Percentiles rank a stretch among this genome's conserved stretches.
Conservation (phyloP, 495 filamentous ascomycete species). For the Xylaria venustula region DNA sequence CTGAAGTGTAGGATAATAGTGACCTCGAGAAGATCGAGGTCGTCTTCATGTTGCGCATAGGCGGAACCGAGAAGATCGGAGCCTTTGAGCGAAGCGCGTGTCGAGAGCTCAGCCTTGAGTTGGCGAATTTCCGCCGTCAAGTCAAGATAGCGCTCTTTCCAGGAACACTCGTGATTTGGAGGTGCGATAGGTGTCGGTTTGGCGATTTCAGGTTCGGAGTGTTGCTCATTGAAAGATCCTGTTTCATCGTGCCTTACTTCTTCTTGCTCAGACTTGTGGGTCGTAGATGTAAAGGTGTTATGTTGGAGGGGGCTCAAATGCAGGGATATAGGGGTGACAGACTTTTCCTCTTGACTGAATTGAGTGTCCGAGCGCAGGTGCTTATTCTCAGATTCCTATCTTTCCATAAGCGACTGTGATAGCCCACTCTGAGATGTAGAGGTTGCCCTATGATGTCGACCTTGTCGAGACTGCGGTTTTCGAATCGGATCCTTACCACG, state of each 20-base stretch:
- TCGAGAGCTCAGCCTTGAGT: constrained; percentile 26
- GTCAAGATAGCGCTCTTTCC: constrained; percentile 30
- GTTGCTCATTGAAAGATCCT: neutral
- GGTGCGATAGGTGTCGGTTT: constrained; percentile 21
- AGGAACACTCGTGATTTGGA: constrained; percentile 33
- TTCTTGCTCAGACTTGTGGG: neutral
- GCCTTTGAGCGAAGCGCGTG: constrained; percentile 14
- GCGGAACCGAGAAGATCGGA: constrained; percentile 9
- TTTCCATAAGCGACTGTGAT: neutral
- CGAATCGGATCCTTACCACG: neutral
- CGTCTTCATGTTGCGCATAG: constrained; percentile 18
- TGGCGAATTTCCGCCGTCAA: constrained; percentile 29
- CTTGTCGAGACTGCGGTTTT: neutral
- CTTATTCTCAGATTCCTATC: neutral
- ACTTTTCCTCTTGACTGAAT: neutral
- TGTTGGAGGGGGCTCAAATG: neutral
- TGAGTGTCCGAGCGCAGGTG: neutral
- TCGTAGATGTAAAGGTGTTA: neutral
- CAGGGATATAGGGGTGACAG: neutral
- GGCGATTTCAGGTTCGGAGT: constrained; percentile 12
- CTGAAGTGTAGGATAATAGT: constrained; percentile 46
- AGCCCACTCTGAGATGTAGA: neutral
- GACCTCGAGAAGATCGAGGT: constrained; percentile 41
- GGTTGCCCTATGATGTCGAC: neutral
- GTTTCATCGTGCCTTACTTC: neutral